Base-by-base conservation (phyloP, 257 asterid genomes). In the Scutellaria barbata region DNA sequence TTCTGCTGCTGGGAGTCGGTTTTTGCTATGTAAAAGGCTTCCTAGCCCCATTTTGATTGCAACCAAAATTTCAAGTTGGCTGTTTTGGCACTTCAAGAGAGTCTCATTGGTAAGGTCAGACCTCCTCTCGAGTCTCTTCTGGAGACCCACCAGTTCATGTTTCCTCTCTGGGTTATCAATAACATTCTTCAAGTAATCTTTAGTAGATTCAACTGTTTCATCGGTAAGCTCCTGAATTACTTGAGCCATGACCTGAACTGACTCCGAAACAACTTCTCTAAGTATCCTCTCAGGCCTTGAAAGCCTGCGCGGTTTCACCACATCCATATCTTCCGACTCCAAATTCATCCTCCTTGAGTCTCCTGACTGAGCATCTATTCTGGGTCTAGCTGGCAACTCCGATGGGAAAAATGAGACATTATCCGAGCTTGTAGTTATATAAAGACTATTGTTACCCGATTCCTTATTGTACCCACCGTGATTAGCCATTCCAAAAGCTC, bases 351-450 rank as follows among this genome's bases (percentile, higher is more conserved):
- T 86, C 58, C 85, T 80, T 3, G 86, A 86, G 73, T 89, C 88
- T 61, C 87, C 90, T 0, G 89, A 84, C 60, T 77, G 90, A n/a
- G 74, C 76, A 62, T 88, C 96, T 37, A 69, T 50, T 72, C 81
- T 75, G 0, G 89, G 96, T 48, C 88, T 89, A 0, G 92, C 96
- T 3, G 93, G 96, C 76, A 94, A 80, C 83, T 94, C 95, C 6
- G 96, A 88, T 2, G 91, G 96, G 66, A 91, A 87, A 82, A 86
- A 83, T 0, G 97, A 91, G 57, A 72, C 63, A 73, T 86, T 88
- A 3, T 86, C 96, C 4, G 96, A 88, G 81, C 92, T 84, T 3
- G 89, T 66, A 42, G 89, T 81, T 83, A 75, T 77, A 75, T 82
- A 81, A 65, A 85, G 73, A 76, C 92, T 84, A 73, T 77, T 88